These are phyloP conservation scores for Karstenula rhodostoma DNA, from an alignment of 2,329 filamentous ascomycete genomes.

Conservation along the genomic window DNA sequence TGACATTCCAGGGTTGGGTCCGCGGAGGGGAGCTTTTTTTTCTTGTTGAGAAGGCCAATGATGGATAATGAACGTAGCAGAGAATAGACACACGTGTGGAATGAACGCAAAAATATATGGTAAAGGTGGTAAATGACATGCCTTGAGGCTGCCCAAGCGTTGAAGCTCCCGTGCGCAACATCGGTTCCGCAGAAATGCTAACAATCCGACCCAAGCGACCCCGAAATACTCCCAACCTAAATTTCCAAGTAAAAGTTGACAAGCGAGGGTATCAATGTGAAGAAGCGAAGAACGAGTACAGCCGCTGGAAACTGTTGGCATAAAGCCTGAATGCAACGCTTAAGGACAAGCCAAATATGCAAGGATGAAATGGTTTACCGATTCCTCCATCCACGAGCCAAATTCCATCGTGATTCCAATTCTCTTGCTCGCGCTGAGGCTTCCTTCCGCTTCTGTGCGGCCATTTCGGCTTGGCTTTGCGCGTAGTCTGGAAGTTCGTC, in stretches of 20 bases:
- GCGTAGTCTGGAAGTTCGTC: slow-evolving; percentile 58
- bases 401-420: slow-evolving; percentile 54
- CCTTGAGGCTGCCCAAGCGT: background rate
- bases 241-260: slow-evolving; percentile 12
- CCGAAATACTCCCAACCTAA: slow-evolving; percentile 4
- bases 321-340: slow-evolving; percentile 9
- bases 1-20: background rate
- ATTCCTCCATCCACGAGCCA: slow-evolving; percentile 28
- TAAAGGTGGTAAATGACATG: background rate
- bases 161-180: background rate
- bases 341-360: slow-evolving; percentile 4
- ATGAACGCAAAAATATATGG: background rate
- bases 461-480: slow-evolving; percentile 57
- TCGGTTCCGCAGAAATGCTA: background rate
- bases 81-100: background rate
- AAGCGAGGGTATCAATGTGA: slow-evolving; percentile 27
- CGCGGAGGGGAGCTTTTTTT: background rate
- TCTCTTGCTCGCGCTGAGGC: slow-evolving; percentile 56
- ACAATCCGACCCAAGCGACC: background rate
- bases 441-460: slow-evolving; percentile 48
- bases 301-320: background rate
- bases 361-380: slow-evolving; percentile 11
- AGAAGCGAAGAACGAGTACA: slow-evolving; percentile 16
- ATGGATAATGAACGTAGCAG: too few relatives aligned
- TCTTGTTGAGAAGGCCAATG: too few relatives aligned